Evolutionary conservation across 1,284 basidiomycete genomes (phyloP).

Genomic region (Porodaedalea pini): DNA sequence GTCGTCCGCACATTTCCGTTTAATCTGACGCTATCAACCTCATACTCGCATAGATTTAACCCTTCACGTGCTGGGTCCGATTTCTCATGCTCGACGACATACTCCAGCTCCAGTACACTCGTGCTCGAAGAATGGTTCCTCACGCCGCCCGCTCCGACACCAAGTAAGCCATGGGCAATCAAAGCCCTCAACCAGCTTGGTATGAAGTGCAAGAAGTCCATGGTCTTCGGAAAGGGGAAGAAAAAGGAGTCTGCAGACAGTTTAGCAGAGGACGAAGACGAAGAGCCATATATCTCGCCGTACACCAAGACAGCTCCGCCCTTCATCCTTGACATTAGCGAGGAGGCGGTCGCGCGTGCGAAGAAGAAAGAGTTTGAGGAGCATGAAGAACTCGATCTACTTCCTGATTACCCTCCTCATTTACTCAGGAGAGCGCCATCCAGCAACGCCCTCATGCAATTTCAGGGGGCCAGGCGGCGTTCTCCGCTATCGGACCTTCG

Average conservation of each 20-base stretch:
- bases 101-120: slow-evolving; percentile 11
- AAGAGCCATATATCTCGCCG: neutral
- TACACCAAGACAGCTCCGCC: neutral
- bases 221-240: slow-evolving; percentile 7
- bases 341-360: neutral
- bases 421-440: slow-evolving; percentile 2
- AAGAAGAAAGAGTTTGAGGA: neutral
- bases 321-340: slow-evolving; percentile 8
- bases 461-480: neutral
- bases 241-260: neutral
- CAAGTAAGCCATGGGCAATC: slow-evolving; percentile 12
- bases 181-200: slow-evolving; percentile 14
- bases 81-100: neutral
- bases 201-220: slow-evolving; percentile 7
- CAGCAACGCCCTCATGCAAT: neutral
- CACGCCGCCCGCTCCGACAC: neutral
- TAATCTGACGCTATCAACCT: neutral
- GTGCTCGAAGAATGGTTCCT: slow-evolving; percentile 1
- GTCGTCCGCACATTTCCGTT: neutral
- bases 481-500: neutral
- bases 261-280: neutral
- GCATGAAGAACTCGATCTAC: slow-evolving; percentile 7
- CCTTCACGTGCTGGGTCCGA: slow-evolving; percentile 5
- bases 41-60: neutral
- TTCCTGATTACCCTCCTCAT: slow-evolving; percentile 6